Percentiles rank a stretch among this genome's conserved stretches.
phyloP scores from a whole-genome alignment of 257 asterid genomes.

The Ballota nigra region DNA sequence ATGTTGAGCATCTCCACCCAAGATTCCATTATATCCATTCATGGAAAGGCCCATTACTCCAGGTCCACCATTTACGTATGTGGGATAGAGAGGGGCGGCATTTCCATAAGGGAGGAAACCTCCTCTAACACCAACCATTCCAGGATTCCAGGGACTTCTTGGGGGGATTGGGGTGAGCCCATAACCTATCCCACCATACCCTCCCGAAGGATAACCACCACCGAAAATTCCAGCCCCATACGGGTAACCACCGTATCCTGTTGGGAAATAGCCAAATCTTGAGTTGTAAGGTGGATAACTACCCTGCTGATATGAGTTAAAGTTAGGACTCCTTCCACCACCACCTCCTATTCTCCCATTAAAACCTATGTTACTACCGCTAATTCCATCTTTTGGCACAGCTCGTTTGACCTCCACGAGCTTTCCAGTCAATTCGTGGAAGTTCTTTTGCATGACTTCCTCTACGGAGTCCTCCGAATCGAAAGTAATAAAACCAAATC shows the following conservation, averaged over 20 bases:
- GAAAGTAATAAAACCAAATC: slow-evolving; percentile 87
- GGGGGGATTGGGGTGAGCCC: slow-evolving; percentile 52
- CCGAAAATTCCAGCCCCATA: slow-evolving; percentile 54
- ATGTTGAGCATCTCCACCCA: slow-evolving; percentile 43
- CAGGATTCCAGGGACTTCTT: slow-evolving; percentile 52
- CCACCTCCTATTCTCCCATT: slow-evolving; percentile 36
- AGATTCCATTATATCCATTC: slow-evolving; percentile 45
- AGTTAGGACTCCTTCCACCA: slow-evolving; percentile 43
- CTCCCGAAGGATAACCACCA: slow-evolving; percentile 53
- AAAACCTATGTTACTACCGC: slow-evolving; percentile 33
- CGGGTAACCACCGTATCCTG: slow-evolving; percentile 60
- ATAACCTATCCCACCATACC: slow-evolving; percentile 58
- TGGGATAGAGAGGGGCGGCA: slow-evolving; percentile 47
- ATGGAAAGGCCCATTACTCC: slow-evolving; percentile 37
- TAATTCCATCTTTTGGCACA: slow-evolving; percentile 73
- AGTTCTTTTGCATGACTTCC: slow-evolving; percentile 71
- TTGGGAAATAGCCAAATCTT: slow-evolving; percentile 50
- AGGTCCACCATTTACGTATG: slow-evolving; percentile 50
- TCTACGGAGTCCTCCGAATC: slow-evolving; percentile 85
- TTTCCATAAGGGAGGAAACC: slow-evolving; percentile 45
- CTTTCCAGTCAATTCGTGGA: slow-evolving; percentile 72
- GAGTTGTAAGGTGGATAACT: slow-evolving; percentile 39
- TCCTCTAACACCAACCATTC: slow-evolving; percentile 46
- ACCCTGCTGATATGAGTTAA: slow-evolving; percentile 41
- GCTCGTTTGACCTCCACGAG: slow-evolving; percentile 90